phyloP scores from a whole-genome alignment of 208 protist species.

The Crithidia fasciculata region DNA sequence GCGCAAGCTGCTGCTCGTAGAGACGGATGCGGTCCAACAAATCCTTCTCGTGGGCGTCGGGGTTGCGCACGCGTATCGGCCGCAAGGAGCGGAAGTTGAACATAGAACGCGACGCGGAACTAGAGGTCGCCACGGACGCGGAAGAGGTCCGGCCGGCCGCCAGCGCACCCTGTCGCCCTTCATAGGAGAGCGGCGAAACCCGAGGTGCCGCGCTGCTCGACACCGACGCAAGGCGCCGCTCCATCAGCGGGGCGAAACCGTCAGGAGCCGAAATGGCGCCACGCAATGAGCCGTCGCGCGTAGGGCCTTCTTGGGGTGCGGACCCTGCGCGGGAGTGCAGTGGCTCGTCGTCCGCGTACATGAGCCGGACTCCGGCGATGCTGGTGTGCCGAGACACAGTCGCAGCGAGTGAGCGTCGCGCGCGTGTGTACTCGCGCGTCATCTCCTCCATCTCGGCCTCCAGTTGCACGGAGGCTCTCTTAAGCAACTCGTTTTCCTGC shows the following conservation, averaged over 20 bases:
- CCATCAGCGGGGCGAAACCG: slow-evolving; percentile 1
- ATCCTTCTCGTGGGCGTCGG: slow-evolving; percentile 63
- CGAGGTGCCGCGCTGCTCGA: background rate
- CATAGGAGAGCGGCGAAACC: slow-evolving; percentile 26
- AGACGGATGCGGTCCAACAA: slow-evolving; percentile 63
- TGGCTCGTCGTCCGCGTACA: background rate
- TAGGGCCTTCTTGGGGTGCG: slow-evolving; percentile 3
- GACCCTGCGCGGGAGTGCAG: slow-evolving; percentile 8
- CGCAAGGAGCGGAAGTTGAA: slow-evolving; percentile 49
- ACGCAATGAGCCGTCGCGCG: background rate
- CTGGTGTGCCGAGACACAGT: slow-evolving; percentile 4
- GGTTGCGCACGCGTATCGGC: slow-evolving; percentile 62
- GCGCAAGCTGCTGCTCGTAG: slow-evolving; percentile 52
- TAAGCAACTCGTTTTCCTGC: slow-evolving; percentile 45
- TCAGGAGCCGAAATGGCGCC: background rate
- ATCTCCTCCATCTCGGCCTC: slow-evolving; percentile 55
- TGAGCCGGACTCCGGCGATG: slow-evolving; percentile 3
- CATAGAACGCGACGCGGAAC: slow-evolving; percentile 11
- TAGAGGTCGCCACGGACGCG: background rate
- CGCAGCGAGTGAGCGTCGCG: slow-evolving; percentile 14
- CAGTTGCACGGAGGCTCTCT: slow-evolving; percentile 40
- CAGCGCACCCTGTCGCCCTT: slow-evolving; percentile 10
- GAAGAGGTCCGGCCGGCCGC: background rate
- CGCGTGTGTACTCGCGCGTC: slow-evolving; percentile 32
- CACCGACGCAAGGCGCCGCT: slow-evolving; percentile 5